Percentiles rank a stretch among this genome's conserved stretches.
These are phyloP conservation scores for Phialocephala subalpina DNA, from an alignment of 2,329 filamentous ascomycete genomes.

Conservation along the genomic window DNA sequence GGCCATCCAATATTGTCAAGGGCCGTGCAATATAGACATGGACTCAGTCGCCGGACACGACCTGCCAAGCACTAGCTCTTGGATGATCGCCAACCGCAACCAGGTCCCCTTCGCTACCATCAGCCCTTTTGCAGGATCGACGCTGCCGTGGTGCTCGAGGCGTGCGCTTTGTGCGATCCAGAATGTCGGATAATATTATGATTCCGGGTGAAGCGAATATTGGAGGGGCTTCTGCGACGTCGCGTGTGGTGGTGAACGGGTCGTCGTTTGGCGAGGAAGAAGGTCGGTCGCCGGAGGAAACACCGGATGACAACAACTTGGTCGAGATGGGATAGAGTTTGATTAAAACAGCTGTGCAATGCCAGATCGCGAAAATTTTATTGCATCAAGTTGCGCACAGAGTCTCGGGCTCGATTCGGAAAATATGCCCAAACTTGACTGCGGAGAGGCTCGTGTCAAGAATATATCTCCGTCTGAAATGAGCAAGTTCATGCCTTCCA, in stretches of 20 bases:
- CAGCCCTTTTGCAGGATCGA: constrained; percentile 28
- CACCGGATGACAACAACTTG: neutral
- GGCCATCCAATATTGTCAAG: constrained; percentile 29
- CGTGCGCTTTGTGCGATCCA: constrained; percentile 33
- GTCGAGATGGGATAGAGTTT: constrained; percentile 23
- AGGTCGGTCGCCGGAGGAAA: neutral
- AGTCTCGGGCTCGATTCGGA: constrained; percentile 28
- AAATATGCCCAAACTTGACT: constrained; percentile 25
- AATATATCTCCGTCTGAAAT: constrained; percentile 40
- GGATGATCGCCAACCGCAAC: constrained; percentile 34
- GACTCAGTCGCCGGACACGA: neutral
- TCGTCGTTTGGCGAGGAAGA: neutral
- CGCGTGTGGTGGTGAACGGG: constrained; percentile 8
- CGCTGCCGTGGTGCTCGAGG: constrained; percentile 27
- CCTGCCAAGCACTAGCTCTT: neutral
- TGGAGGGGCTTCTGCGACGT: constrained; percentile 14
- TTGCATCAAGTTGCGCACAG: constrained; percentile 36
- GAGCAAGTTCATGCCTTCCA: constrained; percentile 37
- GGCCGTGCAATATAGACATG: constrained; percentile 21
- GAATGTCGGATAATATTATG: constrained; percentile 31
- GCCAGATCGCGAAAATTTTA: constrained; percentile 13
- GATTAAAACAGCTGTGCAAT: constrained; percentile 17
- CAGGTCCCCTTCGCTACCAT: constrained; percentile 32
- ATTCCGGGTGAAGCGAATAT: constrained; percentile 17
- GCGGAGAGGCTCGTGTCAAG: constrained; percentile 34